phyloP scores from a whole-genome alignment of 208 protist species.

The Trypanosoma grayi region DNA sequence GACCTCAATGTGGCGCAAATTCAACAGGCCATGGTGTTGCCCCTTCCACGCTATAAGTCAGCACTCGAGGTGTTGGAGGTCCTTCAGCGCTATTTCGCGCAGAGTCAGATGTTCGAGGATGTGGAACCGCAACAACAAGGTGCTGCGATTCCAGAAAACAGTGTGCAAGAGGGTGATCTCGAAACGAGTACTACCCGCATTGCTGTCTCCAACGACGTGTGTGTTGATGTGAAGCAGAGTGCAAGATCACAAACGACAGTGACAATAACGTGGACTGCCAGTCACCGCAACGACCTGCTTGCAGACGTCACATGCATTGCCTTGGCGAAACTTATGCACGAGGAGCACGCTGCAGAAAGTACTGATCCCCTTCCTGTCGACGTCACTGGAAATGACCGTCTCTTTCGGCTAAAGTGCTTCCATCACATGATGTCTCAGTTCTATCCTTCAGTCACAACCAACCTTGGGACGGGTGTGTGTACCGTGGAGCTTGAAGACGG shows the following conservation, averaged over 20 bases:
- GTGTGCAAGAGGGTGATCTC: constrained; percentile 27
- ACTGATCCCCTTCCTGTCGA: constrained; percentile 75
- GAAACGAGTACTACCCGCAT: constrained; percentile 35
- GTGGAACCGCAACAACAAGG: constrained; percentile 34
- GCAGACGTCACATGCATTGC: constrained; percentile 89
- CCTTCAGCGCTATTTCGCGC: constrained; percentile 82
- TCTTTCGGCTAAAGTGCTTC: constrained; percentile 91
- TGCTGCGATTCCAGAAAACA: constrained; percentile 19
- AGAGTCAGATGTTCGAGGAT: constrained; percentile 80
- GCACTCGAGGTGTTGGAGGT: constrained; percentile 74
- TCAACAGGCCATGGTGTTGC: constrained; percentile 84
- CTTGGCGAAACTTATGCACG: constrained; percentile 71
- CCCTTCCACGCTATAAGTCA: constrained; percentile 72
- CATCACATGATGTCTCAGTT: constrained; percentile 92
- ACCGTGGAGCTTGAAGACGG: constrained; percentile 65
- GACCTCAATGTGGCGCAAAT: constrained; percentile 77
- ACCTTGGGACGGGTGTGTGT: constrained; percentile 71
- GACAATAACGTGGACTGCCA: constrained; percentile 80
- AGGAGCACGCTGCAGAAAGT: constrained; percentile 35
- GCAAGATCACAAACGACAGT: constrained; percentile 77
- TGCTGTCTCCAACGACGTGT: constrained; percentile 64
- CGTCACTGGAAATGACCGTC: constrained; percentile 68
- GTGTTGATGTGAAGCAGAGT: constrained; percentile 70
- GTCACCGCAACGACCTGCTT: constrained; percentile 85
- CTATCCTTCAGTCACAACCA: constrained; percentile 72